Evolutionary conservation across 1,284 basidiomycete genomes (phyloP), one percentile per base, ranked within the genome.

Genomic region (Meira nashicola): DNA sequence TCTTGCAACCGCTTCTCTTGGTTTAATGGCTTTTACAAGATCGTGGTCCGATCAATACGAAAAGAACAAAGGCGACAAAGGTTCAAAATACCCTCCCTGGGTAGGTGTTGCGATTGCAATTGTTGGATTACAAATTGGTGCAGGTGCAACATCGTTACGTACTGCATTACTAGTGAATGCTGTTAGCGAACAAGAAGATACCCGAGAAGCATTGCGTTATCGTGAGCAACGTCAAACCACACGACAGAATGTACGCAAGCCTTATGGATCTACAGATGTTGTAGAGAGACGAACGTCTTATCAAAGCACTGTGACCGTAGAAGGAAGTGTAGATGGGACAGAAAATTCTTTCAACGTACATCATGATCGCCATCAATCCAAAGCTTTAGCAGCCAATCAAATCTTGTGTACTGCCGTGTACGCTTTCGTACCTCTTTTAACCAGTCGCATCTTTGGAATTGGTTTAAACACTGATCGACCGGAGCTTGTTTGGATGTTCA

Each of bases 101-200:
- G 59, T 62, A 11, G 59, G 61, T 10, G 54, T 73, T 40, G 63
- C 63, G n/a, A 40, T 65, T 2, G 57, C 63, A 14, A 60, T 73
- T 53, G 67, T 73, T 23, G 19, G 61, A 15, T 46, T 71, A 46
- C 67, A 73, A 37, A 59, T 73, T 52, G 66, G 63, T 19, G 60
- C 67, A 1, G 71, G 71, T 14, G 63, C 68, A 10, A 63, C 67
- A 0, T 70, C 65, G n/a, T 51, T 73, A 4, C 53, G 71, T 2
- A 73, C 71, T 1, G 71, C 71, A 2, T 47, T 73, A 40, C 60
- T 73, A 28, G 71, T 73, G 6, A 71, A 71, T 48, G 65, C 67
- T 0, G 68, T 71, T 2, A 60, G 66, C 0, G 64, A 68, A 37
- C 60, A 66, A 6, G 50, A 53, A 39, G 50, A 53, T n/a, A 33